phyloP scores from a whole-genome alignment of 2,329 filamentous ascomycete genomes.

The Penicillium sp. region DNA sequence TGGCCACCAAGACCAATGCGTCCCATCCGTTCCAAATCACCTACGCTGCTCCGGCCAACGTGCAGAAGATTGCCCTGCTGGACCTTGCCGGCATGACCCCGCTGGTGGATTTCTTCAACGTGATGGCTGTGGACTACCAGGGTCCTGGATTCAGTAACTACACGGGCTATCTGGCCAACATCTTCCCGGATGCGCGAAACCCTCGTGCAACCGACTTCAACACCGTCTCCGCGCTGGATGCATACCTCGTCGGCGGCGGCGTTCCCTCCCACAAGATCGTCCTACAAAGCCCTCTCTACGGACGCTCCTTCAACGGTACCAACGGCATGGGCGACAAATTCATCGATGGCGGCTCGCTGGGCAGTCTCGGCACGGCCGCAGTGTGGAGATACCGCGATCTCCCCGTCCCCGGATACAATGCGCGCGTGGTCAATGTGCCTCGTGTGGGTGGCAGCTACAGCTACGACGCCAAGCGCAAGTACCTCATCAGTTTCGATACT shows the following conservation, averaged over 20 bases:
- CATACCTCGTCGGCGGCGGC: background rate
- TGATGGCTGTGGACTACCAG: background rate
- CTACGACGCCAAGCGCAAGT: background rate
- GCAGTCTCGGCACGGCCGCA: background rate
- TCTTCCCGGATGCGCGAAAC: background rate
- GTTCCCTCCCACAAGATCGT: background rate
- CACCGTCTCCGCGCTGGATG: background rate
- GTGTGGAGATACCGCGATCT: background rate
- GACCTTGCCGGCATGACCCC: background rate
- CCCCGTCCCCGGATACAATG: background rate
- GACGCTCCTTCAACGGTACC: background rate
- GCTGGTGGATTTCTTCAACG: background rate
- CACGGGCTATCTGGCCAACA: background rate
- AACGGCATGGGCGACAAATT: background rate
- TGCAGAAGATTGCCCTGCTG: background rate
- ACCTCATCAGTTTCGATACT: background rate
- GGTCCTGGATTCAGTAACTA: background rate
- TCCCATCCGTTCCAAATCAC: background rate
- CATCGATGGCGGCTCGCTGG: background rate
- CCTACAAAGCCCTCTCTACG: background rate
- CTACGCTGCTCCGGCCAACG: background rate
- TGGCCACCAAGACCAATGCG: background rate
- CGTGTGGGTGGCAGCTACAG: background rate
- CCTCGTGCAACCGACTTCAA: background rate
- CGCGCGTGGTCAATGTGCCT: background rate